Percentiles rank a stretch among this genome's conserved stretches.
Evolutionary conservation across 2,329 filamentous ascomycete species (phyloP).

Genomic region (Phialophora verrucosa): DNA sequence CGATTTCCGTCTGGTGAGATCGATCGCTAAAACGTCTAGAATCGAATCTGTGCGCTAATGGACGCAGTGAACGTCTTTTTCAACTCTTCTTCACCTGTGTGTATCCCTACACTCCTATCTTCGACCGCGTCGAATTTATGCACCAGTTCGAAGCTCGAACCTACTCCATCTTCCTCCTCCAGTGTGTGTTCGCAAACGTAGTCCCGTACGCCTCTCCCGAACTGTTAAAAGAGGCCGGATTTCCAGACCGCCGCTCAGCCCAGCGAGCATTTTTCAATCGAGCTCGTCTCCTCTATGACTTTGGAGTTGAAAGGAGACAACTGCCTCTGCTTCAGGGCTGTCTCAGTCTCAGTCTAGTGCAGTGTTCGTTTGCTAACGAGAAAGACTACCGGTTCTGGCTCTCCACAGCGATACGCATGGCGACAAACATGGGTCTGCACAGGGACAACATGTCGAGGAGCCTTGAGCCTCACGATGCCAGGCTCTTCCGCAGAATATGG

Average conservation of each 20-base stretch:
- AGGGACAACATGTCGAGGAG: background rate
- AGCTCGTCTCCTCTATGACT: conserved; percentile 17
- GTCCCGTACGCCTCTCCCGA: background rate
- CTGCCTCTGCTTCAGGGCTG: conserved; percentile 17
- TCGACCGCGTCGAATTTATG: background rate
- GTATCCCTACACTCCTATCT: background rate
- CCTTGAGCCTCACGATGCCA: background rate
- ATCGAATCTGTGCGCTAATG: background rate
- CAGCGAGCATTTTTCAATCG: conserved; percentile 11
- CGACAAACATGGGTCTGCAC: background rate
- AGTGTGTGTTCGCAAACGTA: background rate
- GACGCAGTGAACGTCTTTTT: background rate
- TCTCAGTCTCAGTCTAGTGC: conserved; percentile 11
- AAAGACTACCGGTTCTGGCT: conserved; percentile 8
- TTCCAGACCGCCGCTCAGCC: background rate
- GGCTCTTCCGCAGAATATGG: background rate
- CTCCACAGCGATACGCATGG: background rate
- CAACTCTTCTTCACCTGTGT: background rate
- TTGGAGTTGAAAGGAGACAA: conserved; percentile 14
- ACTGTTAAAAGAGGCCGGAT: background rate
- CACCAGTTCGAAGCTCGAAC: background rate
- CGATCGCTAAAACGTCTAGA: background rate
- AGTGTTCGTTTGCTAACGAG: conserved; percentile 17
- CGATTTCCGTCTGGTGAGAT: background rate
- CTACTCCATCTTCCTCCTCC: background rate